Evolutionary conservation across 176 grass and related monocot species (phyloP).

Genomic region (Juncus inflexus): DNA sequence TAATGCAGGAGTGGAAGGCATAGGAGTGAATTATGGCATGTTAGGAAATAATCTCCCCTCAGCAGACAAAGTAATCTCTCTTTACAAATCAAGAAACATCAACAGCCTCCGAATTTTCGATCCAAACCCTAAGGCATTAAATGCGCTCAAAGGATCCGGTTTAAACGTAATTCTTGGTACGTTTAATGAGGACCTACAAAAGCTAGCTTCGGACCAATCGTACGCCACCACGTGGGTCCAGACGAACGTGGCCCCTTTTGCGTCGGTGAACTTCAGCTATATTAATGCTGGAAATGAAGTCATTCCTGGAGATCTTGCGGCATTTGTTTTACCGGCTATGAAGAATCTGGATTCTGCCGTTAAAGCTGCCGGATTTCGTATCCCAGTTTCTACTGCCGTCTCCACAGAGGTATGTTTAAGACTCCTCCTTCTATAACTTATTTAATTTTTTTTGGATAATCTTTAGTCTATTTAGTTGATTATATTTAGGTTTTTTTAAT

Average conservation of each 20-base stretch:
- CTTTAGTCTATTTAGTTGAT: neutral
- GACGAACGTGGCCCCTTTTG: slow-evolving; percentile 67
- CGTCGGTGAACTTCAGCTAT: slow-evolving; percentile 61
- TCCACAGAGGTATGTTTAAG: slow-evolving; percentile 26
- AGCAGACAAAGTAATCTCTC: slow-evolving; percentile 58
- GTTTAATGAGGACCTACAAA: slow-evolving; percentile 63
- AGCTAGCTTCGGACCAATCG: slow-evolving; percentile 40
- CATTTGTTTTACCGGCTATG: slow-evolving; percentile 66
- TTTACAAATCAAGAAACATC: slow-evolving; percentile 51
- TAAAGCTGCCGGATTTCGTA: slow-evolving; percentile 30
- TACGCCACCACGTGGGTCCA: slow-evolving; percentile 64
- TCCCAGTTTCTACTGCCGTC: slow-evolving; percentile 63
- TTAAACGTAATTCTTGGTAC: slow-evolving; percentile 79
- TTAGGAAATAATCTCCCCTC: slow-evolving; percentile 64
- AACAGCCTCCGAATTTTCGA: slow-evolving; percentile 64
- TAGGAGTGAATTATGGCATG: slow-evolving; percentile 88
- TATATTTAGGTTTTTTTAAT: slow-evolving; percentile 15
- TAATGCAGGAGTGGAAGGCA: slow-evolving; percentile 42
- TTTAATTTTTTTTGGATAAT: no score
- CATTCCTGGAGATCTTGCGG: slow-evolving; percentile 42
- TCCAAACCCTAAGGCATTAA: slow-evolving; percentile 50
- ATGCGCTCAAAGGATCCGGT: slow-evolving; percentile 49
- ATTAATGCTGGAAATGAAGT: slow-evolving; percentile 83
- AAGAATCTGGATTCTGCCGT: slow-evolving; percentile 58
- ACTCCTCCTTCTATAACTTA: no score